These are phyloP conservation scores for Micractinium conductrix DNA, from an alignment of 139 green algal genomes.

Conservation along the genomic window DNA sequence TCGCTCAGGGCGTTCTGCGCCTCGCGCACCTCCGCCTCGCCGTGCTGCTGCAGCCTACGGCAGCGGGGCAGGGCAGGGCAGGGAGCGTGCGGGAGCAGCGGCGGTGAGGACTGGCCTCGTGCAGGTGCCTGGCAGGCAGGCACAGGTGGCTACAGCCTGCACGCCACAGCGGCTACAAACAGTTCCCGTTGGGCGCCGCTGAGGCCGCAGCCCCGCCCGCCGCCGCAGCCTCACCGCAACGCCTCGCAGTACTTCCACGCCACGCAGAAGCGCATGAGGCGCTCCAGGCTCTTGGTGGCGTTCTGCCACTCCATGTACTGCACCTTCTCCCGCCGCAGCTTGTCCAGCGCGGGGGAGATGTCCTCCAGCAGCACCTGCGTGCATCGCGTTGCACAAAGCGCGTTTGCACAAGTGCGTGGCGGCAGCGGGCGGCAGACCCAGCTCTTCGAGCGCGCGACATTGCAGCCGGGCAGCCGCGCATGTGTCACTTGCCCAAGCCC, in stretches of 20 bases:
- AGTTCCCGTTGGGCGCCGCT: not conserved
- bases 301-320: slow-evolving; percentile 87
- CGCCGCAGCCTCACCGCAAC: slow-evolving; percentile 28
- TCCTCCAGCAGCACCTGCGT: slow-evolving; percentile 85
- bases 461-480: too few relatives aligned
- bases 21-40: slow-evolving; percentile 32
- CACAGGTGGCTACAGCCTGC: not conserved
- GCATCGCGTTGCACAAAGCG: not conserved
- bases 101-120: not conserved
- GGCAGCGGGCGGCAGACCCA: too few relatives aligned
- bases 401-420: too few relatives aligned
- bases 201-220: not conserved
- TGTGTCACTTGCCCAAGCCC: not conserved
- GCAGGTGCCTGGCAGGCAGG: not conserved
- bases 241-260: slow-evolving; percentile 83
- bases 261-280: slow-evolving; percentile 84
- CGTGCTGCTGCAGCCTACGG: slow-evolving; percentile 43
- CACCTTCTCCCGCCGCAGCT: slow-evolving; percentile 80
- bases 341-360: slow-evolving; percentile 89
- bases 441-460: too few relatives aligned
- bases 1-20: slow-evolving; percentile 1
- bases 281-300: slow-evolving; percentile 56
- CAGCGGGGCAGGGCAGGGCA: not conserved
- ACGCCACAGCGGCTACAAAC: not conserved
- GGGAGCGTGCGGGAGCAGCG: not conserved